phyloP scores from a whole-genome alignment of 2,329 filamentous ascomycete genomes.

The Aspergillus vadensis region DNA sequence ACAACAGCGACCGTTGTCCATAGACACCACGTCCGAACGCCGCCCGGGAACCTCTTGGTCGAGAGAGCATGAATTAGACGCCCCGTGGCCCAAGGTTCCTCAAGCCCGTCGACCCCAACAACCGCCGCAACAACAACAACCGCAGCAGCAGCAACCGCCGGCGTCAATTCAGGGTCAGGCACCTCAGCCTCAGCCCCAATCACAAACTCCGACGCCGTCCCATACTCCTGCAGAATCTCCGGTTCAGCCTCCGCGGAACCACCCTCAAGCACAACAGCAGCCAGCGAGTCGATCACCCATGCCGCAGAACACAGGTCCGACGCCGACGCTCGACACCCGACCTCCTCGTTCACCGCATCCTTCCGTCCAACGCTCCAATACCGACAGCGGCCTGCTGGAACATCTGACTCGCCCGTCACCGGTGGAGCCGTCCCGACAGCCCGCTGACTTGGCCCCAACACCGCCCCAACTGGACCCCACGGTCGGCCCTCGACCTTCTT shows the following conservation, averaged over 20 bases:
- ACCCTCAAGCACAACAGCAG: background rate
- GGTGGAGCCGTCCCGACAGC: conserved; percentile 21
- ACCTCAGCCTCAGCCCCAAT: conserved; percentile 6
- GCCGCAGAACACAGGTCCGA: conserved; percentile 21
- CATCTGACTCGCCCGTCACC: conserved; percentile 24
- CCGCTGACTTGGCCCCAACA: conserved; percentile 19
- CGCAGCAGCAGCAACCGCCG: conserved; percentile 15
- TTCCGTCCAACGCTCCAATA: conserved; percentile 29
- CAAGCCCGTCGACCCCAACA: conserved; percentile 9
- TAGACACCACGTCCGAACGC: conserved; percentile 12
- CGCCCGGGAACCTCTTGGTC: conserved; percentile 7
- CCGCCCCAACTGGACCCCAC: conserved; percentile 16
- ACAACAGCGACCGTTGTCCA: conserved; percentile 16
- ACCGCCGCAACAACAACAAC: conserved; percentile 4
- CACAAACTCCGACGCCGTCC: background rate
- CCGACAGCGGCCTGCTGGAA: conserved; percentile 29
- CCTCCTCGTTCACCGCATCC: conserved; percentile 20
- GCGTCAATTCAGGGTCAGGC: conserved; percentile 10
- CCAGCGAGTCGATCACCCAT: conserved; percentile 18
- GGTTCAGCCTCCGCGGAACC: background rate
- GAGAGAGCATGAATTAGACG: conserved; percentile 6
- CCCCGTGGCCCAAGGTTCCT: conserved; percentile 2
- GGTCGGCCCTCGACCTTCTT: conserved; percentile 20
- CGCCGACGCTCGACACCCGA: conserved; percentile 20
- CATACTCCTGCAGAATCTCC: background rate